Conservation (phyloP, 345 rosid species). For the Trapa bicornis region DNA sequence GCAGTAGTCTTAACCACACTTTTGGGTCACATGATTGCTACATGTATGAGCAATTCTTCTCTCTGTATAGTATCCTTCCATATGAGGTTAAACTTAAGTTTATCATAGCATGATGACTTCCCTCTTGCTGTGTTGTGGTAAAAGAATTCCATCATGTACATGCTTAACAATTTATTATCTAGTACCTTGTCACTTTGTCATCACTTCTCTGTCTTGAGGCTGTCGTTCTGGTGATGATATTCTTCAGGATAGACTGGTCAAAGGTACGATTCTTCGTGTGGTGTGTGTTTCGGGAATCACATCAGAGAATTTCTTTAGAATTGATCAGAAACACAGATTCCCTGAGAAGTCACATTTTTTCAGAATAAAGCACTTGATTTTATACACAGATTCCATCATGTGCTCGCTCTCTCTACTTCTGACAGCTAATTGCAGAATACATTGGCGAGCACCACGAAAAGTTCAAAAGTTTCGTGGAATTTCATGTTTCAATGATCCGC, state of each 20-base stretch:
- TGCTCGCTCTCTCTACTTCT: neutral
- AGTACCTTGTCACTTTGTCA: constrained; percentile 29
- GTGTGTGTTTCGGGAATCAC: no score
- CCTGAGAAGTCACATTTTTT: no score
- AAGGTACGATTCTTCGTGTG: constrained; percentile 18
- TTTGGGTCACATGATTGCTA: constrained; percentile 22
- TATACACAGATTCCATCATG: no score
- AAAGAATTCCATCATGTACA: neutral
- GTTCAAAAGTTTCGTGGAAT: constrained; percentile 19
- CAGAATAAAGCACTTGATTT: no score
- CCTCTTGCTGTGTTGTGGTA: neutral
- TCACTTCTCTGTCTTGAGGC: constrained; percentile 29
- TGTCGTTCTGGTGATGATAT: constrained; percentile 20
- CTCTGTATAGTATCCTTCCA: constrained; percentile 41
- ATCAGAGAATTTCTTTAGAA: no score
- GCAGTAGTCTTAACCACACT: constrained; percentile 39
- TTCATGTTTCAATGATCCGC: constrained; percentile 27
- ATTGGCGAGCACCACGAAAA: constrained; percentile 11
- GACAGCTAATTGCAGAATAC: constrained; percentile 22
- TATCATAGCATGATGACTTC: no score
- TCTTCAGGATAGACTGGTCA: constrained; percentile 36
- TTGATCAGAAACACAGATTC: no score
- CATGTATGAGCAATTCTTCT: constrained; percentile 20
- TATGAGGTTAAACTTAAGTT: no score
- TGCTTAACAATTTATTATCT: constrained; percentile 16